phyloP scores from a whole-genome alignment of 2,329 filamentous ascomycete genomes.

The Ceratocystis cacaofunesta region DNA sequence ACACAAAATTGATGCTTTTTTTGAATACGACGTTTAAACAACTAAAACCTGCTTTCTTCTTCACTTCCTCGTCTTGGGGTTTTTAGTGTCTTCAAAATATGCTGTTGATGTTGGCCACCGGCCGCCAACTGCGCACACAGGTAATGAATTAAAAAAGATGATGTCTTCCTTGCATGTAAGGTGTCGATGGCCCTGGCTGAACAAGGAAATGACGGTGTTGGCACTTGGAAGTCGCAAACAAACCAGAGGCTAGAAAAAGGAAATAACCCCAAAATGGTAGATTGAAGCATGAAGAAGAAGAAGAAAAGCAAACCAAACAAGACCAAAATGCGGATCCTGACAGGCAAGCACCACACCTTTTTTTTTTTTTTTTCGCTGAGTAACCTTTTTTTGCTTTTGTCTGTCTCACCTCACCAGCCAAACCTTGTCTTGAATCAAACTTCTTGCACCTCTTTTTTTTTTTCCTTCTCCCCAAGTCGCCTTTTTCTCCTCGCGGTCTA shows the following conservation, averaged over 20 bases:
- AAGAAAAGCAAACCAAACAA: background rate
- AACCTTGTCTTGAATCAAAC: background rate
- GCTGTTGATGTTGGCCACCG: background rate
- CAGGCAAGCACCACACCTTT: background rate
- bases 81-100: background rate
- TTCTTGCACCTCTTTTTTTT: no score
- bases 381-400: no score
- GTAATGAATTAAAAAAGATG: no score
- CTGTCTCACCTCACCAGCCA: background rate
- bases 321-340: background rate
- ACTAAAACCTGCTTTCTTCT: conserved; percentile 14
- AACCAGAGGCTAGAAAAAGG: background rate
- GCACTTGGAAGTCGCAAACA: background rate
- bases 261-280: background rate
- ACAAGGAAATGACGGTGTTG: background rate
- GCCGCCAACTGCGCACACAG: background rate
- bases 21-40: conserved; percentile 10
- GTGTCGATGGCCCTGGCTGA: background rate
- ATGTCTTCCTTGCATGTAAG: background rate
- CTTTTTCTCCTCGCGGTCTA: background rate
- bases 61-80: background rate
- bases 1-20: background rate
- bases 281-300: background rate
- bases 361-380: no score
- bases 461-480: no score